Evolutionary conservation across 78 protist species (phyloP), one percentile per base, ranked within the genome.

Genomic region (Isochrysis galbana): DNA sequence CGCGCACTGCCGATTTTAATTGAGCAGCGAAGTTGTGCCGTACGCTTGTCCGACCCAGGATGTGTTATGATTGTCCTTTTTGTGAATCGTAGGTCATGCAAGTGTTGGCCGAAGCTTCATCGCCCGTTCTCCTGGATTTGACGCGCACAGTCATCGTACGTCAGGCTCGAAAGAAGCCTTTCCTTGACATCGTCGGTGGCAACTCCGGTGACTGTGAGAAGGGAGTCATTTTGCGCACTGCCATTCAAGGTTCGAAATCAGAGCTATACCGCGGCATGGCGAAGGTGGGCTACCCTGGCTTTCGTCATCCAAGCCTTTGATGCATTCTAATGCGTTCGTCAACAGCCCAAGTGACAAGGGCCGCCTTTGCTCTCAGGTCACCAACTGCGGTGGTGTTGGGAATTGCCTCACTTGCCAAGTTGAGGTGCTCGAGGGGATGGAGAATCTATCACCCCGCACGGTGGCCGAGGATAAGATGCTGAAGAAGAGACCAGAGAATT

Each of bases 251-350:
- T 11, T 11, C 17, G 74, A 10, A 26, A 11, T 67, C 74, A n/a
- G 80, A 70, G 41, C 80, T 70, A 21, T 70, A 70, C 80, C 34
- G 22, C n/a, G 80, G 80, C 80, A 70, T 70, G 80, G 80, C 42
- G 29, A 70, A 70, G 80, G 21, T 70, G n/a, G n/a, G n/a, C n/a
- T n/a, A n/a, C n/a, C n/a, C n/a, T n/a, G n/a, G n/a, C n/a, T n/a
- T n/a, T n/a, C n/a, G n/a, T n/a, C n/a, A n/a, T n/a, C n/a, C n/a
- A n/a, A n/a, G n/a, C n/a, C n/a, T n/a, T n/a, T n/a, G n/a, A n/a
- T n/a, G n/a, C n/a, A n/a, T n/a, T n/a, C n/a, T n/a, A n/a, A n/a
- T n/a, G n/a, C n/a, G n/a, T n/a, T n/a, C n/a, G n/a, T n/a, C n/a
- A n/a, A n/a, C n/a, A n/a, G n/a, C n/a, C n/a, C n/a, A n/a, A n/a